Evolutionary conservation across 1,284 basidiomycete species (phyloP), one percentile per base, ranked within the genome.

Genomic region (Apiotrichum laibachii): DNA sequence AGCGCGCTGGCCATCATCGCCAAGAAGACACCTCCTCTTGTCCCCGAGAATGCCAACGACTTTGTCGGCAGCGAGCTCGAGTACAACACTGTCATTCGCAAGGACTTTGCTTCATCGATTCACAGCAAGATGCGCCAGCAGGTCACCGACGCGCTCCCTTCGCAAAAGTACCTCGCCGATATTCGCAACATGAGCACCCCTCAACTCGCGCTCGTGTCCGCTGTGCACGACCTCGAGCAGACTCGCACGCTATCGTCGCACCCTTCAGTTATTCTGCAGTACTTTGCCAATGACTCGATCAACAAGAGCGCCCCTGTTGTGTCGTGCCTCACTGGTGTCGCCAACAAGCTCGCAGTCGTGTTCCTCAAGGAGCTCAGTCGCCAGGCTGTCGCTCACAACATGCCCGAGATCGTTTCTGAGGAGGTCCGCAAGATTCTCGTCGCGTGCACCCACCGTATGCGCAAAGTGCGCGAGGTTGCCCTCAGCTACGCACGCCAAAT

Each of bases 71-170:
- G 89, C 69, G 92, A 94, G 64, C 83, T 98, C 22, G 92, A 97
- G 74, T 97, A 94, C 76, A 95, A 93, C 75, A 88, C 92, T 10
- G 88, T 95, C 34, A 85, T 99, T 62, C 83, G 91, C n/a, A 88
- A 89, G 67, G 91, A 92, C 71, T 93, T 89, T 70, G 87, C 87
- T 1, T 82, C 87, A 60, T 87, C 85, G 88, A 84, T 88, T 19
- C 83, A 89, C 56, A 70, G 80, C 21, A 85, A 83, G 65, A 90
- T 92, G 70, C 83, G 88, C n/a, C 71, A 78, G 8, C 75, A 81
- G 26, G 80, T 95, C 46, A 80, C 82, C 7, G 85, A 84, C 49
- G 82, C 88, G 63, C 85, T 97, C 43, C 84, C 89, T 1, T 59
- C 63, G 50, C 66, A 70, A n/a, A 78, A 86, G 35, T 86, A 88